Percentiles rank a stretch among this genome's conserved stretches.
Conservation (phyloP, 371 early-diverging fungal species). For the Mucor piriformis region DNA sequence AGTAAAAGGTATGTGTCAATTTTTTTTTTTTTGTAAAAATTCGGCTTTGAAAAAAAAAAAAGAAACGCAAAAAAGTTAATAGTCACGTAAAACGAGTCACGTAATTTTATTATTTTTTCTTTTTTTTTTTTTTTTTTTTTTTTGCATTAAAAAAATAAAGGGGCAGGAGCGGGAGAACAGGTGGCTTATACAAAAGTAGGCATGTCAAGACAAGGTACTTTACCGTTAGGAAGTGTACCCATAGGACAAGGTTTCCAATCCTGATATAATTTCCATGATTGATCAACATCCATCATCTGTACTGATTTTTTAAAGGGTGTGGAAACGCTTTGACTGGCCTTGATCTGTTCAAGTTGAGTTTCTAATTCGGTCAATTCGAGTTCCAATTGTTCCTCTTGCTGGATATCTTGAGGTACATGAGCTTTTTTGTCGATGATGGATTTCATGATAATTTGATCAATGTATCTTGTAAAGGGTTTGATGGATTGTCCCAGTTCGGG, state of each 20-base stretch:
- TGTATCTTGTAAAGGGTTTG: conserved; percentile 39
- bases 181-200: neutral
- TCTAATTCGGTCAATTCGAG: conserved; percentile 26
- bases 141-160: too few species aligned
- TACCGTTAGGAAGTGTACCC: conserved; percentile 47
- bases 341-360: conserved; percentile 23
- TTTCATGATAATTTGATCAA: conserved; percentile 35
- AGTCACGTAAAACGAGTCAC: conserved; percentile 5
- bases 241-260: conserved; percentile 45
- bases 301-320: too few species aligned
- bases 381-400: conserved; percentile 17
- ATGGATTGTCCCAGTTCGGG: conserved; percentile 20
- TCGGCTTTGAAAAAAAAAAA: neutral
- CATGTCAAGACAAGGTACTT: conserved; percentile 41
- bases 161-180: neutral
- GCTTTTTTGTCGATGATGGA: conserved; percentile 16
- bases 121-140: neutral
- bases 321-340: conserved; percentile 17
- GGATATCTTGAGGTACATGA: neutral
- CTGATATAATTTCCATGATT: conserved; percentile 33
- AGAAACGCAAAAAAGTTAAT: neutral
- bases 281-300: conserved; percentile 15
- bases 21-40: conserved; percentile 12
- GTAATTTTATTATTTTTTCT: neutral
- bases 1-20: neutral